Evolutionary conservation across 2,329 filamentous ascomycete genomes (phyloP).

Genomic region (Talaromyces sp.): DNA sequence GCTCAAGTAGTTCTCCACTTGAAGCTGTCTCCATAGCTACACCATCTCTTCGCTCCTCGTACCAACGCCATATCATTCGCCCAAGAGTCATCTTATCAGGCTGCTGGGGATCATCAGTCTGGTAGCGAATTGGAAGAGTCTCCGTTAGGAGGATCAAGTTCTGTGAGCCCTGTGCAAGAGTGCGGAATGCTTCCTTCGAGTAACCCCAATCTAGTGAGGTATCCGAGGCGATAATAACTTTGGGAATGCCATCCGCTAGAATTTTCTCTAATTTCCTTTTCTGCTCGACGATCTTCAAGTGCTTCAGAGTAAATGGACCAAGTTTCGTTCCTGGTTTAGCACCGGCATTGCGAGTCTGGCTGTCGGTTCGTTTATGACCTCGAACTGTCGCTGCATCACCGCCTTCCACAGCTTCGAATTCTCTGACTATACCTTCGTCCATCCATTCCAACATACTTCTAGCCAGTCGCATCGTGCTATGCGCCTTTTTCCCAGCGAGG

Average conservation of each 20-base stretch:
- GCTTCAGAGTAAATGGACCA: constrained; percentile 85
- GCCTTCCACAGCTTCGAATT: constrained; percentile 68
- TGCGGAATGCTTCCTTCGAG: constrained; percentile 73
- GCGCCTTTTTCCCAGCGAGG: constrained; percentile 79
- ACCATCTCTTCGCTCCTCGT: constrained; percentile 65
- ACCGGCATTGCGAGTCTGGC: constrained; percentile 31
- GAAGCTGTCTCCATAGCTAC: constrained; percentile 56
- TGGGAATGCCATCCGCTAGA: constrained; percentile 51
- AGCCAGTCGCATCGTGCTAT: constrained; percentile 84
- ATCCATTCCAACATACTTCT: constrained; percentile 99
- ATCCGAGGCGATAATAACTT: constrained; percentile 88
- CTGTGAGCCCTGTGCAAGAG: constrained; percentile 69
- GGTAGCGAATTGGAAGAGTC: constrained; percentile 41
- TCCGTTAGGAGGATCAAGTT: constrained; percentile 90
- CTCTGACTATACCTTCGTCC: constrained; percentile 90
- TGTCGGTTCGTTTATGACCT: constrained; percentile 39
- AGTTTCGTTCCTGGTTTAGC: constrained; percentile 40
- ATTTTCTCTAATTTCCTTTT: constrained; percentile 75
- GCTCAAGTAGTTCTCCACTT: constrained; percentile 60
- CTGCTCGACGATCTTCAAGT: constrained; percentile 77
- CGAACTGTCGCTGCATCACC: constrained; percentile 31
- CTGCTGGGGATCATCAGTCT: constrained; percentile 22
- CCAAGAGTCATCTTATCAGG: constrained; percentile 59
- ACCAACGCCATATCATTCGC: constrained; percentile 75
- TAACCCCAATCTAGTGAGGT: constrained; percentile 92